A percentile compares a stretch with the other conserved stretches of the same genome.
phyloP scores from a whole-genome alignment of 139 green algal species.

The Chlamydomonas incerta region DNA sequence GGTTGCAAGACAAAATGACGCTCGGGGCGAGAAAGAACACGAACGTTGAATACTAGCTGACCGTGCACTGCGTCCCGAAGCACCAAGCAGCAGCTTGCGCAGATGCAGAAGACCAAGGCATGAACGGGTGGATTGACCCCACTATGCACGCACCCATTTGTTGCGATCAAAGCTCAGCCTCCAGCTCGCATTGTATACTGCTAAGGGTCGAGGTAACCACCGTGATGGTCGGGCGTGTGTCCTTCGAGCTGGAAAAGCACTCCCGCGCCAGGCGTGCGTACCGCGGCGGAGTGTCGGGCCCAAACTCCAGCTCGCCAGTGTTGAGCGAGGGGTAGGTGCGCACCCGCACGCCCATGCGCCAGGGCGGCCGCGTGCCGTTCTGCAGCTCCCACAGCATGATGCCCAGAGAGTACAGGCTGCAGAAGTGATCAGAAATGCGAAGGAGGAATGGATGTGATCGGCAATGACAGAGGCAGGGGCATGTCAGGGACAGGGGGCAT shows the following conservation, averaged over 20 bases:
- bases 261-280: conserved; percentile 14
- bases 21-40: too few relatives aligned
- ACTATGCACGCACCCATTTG: too few relatives aligned
- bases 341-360: conserved; percentile 29
- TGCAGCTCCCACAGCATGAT: conserved; percentile 47
- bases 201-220: not conserved
- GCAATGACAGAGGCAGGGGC: too few relatives aligned
- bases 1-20: too few relatives aligned
- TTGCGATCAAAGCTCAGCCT: not conserved
- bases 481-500: too few relatives aligned
- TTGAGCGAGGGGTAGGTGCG: conserved; percentile 36
- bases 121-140: too few relatives aligned
- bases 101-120: too few relatives aligned
- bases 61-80: too few relatives aligned
- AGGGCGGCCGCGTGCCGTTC: conserved; percentile 28
- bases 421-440: too few relatives aligned
- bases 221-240: not conserved
- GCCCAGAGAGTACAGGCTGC: conserved; percentile 28
- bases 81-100: too few relatives aligned
- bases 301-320: conserved; percentile 32
- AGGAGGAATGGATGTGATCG: too few relatives aligned
- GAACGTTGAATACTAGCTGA: too few relatives aligned
- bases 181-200: not conserved
- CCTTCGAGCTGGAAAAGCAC: conserved; percentile 29
- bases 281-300: not conserved